Conservation (phyloP, 768 basidiomycete genomes). For the Mycena haematopus region DNA sequence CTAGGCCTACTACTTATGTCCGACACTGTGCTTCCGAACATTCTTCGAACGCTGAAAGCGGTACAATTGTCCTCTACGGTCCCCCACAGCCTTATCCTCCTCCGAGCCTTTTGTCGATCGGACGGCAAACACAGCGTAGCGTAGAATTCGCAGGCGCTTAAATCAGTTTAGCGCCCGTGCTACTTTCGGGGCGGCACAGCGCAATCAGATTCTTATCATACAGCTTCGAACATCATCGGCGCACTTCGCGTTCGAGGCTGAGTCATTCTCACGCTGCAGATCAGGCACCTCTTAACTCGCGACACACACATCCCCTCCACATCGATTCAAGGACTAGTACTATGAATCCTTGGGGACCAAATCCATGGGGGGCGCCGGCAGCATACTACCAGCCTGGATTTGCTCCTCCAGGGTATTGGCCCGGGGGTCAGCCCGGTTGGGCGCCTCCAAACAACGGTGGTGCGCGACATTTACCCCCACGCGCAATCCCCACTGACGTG, state of each 20-base stretch:
- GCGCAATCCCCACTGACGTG: not conserved
- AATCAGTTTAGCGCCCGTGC: no score
- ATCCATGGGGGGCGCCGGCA: slow-evolving; percentile 17
- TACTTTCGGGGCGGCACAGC: no score
- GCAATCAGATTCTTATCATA: no score
- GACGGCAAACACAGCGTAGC: no score
- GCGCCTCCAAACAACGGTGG: slow-evolving; percentile 21
- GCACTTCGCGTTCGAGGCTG: slow-evolving; percentile 4
- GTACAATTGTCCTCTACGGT: no score
- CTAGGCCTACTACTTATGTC: no score
- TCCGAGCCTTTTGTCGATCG: no score
- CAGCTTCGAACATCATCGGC: no score
- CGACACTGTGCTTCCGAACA: no score
- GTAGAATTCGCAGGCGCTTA: no score
- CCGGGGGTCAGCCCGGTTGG: slow-evolving; percentile 23
- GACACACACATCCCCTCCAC: slow-evolving; percentile 6
- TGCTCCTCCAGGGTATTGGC: slow-evolving; percentile 18
- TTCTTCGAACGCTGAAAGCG: no score
- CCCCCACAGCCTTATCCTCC: no score
- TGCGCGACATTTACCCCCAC: slow-evolving; percentile 1
- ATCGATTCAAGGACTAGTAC: slow-evolving; percentile 1
- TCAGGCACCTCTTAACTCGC: slow-evolving; percentile 15
- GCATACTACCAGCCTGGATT: slow-evolving; percentile 23
- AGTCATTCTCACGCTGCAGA: slow-evolving; percentile 25
- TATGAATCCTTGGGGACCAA: slow-evolving; percentile 3